These are phyloP conservation scores for Rhypophila decipiens DNA, from an alignment of 495 filamentous ascomycete genomes.

Conservation along the genomic window DNA sequence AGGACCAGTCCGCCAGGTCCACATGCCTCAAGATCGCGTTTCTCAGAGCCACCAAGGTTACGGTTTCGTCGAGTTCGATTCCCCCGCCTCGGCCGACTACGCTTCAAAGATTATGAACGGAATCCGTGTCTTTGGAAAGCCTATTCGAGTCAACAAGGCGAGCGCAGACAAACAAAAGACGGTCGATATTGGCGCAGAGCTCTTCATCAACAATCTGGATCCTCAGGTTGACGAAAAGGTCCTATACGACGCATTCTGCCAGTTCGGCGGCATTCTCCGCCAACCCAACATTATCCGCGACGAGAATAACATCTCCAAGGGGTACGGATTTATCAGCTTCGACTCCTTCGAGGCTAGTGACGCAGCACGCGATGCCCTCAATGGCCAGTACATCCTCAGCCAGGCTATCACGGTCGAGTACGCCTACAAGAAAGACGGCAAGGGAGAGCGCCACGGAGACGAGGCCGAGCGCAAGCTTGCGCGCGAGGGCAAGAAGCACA, in stretches of 20 bases:
- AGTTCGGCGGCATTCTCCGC: constrained; percentile 79
- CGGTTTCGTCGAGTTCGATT: constrained; percentile 97
- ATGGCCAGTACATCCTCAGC: constrained; percentile 95
- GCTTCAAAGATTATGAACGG: constrained; percentile 96
- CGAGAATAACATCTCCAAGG: constrained; percentile 84
- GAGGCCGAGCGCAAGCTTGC: constrained; percentile 90
- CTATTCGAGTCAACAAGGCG: constrained; percentile 91
- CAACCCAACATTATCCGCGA: constrained; percentile 92
- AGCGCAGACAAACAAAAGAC: constrained; percentile 92
- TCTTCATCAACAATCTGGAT: constrained; percentile 96
- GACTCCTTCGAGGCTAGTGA: constrained; percentile 92
- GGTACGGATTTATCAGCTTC: constrained; percentile 95
- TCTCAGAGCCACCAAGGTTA: constrained; percentile 96
- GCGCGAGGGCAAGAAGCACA: constrained; percentile 88
- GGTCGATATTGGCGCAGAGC: constrained; percentile 91
- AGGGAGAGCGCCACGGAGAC: constrained; percentile 93
- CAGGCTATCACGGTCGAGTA: constrained; percentile 95
- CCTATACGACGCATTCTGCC: constrained; percentile 93
- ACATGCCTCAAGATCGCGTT: constrained; percentile 95
- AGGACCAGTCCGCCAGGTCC: constrained; percentile 93
- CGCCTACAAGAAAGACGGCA: constrained; percentile 98
- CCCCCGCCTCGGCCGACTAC: constrained; percentile 94
- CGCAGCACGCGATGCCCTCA: constrained; percentile 85
- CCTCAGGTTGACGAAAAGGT: constrained; percentile 92
- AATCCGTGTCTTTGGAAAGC: constrained; percentile 86